phyloP scores from a whole-genome alignment of 2,329 filamentous ascomycete species.

The Colletotrichum sp. region DNA sequence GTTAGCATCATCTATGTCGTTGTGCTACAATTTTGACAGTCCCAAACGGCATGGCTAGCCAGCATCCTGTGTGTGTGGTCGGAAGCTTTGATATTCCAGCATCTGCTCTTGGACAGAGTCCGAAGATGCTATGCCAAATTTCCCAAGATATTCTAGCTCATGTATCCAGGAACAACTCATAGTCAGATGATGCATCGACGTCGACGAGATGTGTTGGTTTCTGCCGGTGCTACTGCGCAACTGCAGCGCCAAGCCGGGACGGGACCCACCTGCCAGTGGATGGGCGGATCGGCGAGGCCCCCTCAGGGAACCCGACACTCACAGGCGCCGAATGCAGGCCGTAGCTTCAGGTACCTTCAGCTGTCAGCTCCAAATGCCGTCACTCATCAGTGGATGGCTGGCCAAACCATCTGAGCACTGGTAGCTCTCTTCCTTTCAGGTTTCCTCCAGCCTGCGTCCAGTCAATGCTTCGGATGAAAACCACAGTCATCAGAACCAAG shows the following conservation, averaged over 20 bases:
- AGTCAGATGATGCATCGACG: neutral
- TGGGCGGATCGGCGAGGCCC: slow-evolving; percentile 6
- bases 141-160: neutral
- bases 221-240: neutral
- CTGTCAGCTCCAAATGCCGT: slow-evolving; percentile 3
- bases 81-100: accelerated
- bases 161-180: neutral
- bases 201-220: neutral
- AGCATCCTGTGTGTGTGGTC: neutral
- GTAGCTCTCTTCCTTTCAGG: neutral
- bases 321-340: neutral
- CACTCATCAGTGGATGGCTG: neutral
- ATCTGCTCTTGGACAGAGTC: neutral
- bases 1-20: neutral
- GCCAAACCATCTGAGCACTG: neutral
- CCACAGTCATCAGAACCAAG: neutral
- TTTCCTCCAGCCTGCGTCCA: neutral
- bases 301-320: neutral
- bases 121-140: neutral
- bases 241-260: slow-evolving; percentile 16
- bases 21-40: neutral
- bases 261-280: slow-evolving; percentile 5
- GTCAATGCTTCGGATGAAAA: neutral
- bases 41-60: neutral
- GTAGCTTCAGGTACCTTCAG: neutral